A percentile compares a stretch with the other conserved stretches of the same genome.
Evolutionary conservation across 176 grass and related monocot species (phyloP).

Genomic region (Oryza officinalis): DNA sequence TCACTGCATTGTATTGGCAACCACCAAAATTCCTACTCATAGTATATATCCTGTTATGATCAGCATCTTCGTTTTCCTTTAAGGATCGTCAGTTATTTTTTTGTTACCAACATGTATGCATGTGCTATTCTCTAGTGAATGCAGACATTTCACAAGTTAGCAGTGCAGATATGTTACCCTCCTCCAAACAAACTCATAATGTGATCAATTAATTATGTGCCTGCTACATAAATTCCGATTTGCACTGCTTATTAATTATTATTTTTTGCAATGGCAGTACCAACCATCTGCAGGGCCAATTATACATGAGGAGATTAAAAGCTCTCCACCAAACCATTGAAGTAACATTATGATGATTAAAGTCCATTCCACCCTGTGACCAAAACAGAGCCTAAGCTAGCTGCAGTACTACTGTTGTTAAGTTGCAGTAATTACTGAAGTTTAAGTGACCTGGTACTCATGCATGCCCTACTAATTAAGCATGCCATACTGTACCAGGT

Average conservation of each 20-base stretch:
- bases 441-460: background rate
- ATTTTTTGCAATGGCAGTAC: background rate
- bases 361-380: background rate
- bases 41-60: background rate
- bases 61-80: background rate
- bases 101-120: background rate
- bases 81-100: background rate
- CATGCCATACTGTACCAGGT: background rate
- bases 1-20: background rate
- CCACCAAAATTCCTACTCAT: background rate
- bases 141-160: background rate
- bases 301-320: background rate
- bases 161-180: background rate
- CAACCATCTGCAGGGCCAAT: background rate
- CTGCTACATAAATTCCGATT: background rate
- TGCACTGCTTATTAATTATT: background rate
- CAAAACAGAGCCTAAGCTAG: background rate
- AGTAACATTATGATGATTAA: background rate
- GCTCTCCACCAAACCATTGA: background rate
- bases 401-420: background rate
- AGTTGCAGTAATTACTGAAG: background rate
- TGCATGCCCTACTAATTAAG: background rate
- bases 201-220: background rate
- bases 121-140: background rate
- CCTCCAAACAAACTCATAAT: background rate